Conservation (phyloP, 345 rosid species). For the Punica granatum region DNA sequence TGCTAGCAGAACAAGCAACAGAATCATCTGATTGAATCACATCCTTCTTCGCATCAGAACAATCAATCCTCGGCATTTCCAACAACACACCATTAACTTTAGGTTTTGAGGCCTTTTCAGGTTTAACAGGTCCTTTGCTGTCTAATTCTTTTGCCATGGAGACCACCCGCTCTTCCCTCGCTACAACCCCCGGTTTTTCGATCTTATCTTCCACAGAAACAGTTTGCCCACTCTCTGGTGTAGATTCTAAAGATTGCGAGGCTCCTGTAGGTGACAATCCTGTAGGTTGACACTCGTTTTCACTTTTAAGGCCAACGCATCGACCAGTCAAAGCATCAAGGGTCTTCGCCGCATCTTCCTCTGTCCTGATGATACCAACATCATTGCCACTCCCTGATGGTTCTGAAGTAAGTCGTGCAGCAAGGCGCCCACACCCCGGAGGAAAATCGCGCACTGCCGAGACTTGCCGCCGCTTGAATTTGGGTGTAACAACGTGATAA, state of each 20-base stretch:
- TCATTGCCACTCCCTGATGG: neutral
- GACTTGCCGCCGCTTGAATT: slow-evolving; percentile 36
- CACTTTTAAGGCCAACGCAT: neutral
- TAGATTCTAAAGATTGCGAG: neutral
- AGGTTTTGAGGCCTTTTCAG: slow-evolving; percentile 1
- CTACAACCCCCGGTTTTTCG: neutral
- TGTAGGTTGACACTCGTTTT: neutral
- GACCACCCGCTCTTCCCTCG: neutral
- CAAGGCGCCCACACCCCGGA: slow-evolving; percentile 32
- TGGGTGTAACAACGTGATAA: slow-evolving; percentile 13
- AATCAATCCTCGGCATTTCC: slow-evolving; percentile 11
- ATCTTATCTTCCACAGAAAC: neutral
- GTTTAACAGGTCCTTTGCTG: slow-evolving; percentile 8
- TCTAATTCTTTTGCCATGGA: slow-evolving; percentile 1
- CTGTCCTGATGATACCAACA: slow-evolving; percentile 2
- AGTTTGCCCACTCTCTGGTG: neutral
- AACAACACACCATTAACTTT: slow-evolving; percentile 8
- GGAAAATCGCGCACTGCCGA: slow-evolving; percentile 48
- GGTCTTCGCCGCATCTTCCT: slow-evolving; percentile 9
- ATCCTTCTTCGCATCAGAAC: slow-evolving; percentile 10
- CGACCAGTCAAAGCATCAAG: slow-evolving; percentile 6
- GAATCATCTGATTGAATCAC: neutral
- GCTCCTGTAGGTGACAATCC: neutral
- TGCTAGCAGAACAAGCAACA: slow-evolving; percentile 1
- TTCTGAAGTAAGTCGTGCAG: slow-evolving; percentile 8